Base-by-base conservation (phyloP, 106 monocot species). In the Alisma plantagoaquatica region DNA sequence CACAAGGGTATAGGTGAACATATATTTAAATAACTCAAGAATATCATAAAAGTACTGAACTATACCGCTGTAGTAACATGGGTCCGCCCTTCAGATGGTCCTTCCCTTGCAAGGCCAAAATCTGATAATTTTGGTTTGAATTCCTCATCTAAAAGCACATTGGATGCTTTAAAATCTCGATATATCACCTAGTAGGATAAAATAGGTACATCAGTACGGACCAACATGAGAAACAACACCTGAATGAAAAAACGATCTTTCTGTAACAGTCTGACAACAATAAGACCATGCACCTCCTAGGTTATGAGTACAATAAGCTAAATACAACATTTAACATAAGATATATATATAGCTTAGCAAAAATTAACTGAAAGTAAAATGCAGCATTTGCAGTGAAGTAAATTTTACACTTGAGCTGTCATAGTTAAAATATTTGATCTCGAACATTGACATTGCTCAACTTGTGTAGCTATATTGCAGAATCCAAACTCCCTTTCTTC, bases 51-150 rank as follows among this genome's bases (percentile, higher is more conserved):
- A 2, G 10, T n/a, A 27, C 16, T 41, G n/a, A n/a, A n/a, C n/a
- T 75, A 29, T 91, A 91, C 90, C 61, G 76, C 84, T 19, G 90
- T 91, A 30, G 90, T 77, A 25, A 91, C 90, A 64, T 91, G 90
- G 56, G 84, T 84, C 23, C 70, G 45, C 28, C 74, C 90, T 29
- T 47, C 74, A 18, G 71, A 42, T 41, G 90, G 90, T 29, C 90
- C 90, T 51, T 91, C 84, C 41, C 90, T 83, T 42, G 83, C 90
- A 56, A 91, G 49, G 25, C 90, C 90, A 51, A 91, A 91, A 41
- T 91, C 90, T 23, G 84, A 91, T 1, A 91, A 68, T 44, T 84
- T 91, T 19, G 90, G 84, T 19, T 62, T 77, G 47, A 80, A 79
- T 0, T 80, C 64, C 26, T 60, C 59, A 59, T 91, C 84, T 53